Conservation (phyloP, 2,329 filamentous ascomycete species). For the Atkinsonella texensis region DNA sequence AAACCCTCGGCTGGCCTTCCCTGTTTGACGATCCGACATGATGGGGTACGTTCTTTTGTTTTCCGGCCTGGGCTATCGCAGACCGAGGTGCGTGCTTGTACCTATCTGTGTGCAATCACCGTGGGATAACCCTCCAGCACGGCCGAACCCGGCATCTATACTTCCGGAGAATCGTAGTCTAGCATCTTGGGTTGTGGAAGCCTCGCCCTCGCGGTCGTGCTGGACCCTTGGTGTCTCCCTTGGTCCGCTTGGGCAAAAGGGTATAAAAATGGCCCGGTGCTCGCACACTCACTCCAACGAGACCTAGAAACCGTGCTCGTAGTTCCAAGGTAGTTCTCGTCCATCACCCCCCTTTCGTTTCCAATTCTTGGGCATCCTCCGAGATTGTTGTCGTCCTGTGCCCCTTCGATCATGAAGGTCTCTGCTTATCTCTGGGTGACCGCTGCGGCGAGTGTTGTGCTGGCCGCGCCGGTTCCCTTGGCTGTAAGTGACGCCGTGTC, state of each 20-base stretch:
- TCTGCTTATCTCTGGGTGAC: constrained; percentile 16
- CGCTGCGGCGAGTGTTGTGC: constrained; percentile 12
- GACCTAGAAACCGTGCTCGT: too few species aligned
- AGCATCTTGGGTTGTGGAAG: too few species aligned
- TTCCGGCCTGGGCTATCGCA: too few species aligned
- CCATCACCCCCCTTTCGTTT: too few species aligned
- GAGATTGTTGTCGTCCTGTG: background rate
- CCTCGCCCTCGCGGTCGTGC: too few species aligned
- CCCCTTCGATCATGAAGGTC: constrained; percentile 17
- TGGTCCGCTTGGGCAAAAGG: too few species aligned
- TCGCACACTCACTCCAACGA: too few species aligned
- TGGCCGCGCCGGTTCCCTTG: constrained; percentile 16
- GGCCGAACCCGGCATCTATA: background rate
- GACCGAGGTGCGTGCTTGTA: background rate
- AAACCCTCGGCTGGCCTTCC: background rate
- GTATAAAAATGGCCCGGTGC: too few species aligned
- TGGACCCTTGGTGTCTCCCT: too few species aligned
- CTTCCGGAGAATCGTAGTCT: too few species aligned
- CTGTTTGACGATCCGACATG: background rate
- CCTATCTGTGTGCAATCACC: background rate
- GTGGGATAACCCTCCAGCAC: background rate
- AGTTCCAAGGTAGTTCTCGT: too few species aligned
- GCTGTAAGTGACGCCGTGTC: constrained; percentile 12
- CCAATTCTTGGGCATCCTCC: background rate
- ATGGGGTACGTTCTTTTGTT: too few species aligned